Evolutionary conservation across 371 early-diverging fungal genomes (phyloP).

Genomic region (Dichotomocladium elegans): DNA sequence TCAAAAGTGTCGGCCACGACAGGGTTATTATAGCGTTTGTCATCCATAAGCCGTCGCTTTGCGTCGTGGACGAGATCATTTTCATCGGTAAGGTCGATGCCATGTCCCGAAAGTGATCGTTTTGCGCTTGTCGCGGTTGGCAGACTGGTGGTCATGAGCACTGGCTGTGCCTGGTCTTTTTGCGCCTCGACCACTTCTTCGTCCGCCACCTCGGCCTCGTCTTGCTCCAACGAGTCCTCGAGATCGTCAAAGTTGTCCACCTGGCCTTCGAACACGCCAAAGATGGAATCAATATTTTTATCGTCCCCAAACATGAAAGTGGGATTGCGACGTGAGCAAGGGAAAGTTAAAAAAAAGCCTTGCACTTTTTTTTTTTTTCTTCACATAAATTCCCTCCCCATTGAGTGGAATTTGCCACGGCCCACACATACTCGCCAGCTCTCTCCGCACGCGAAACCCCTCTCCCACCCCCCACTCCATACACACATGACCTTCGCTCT

Average conservation of each 20-base stretch:
- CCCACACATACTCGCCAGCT: no score
- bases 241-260: conserved; percentile 4
- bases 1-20: conserved; percentile 83
- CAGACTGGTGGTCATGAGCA: no score
- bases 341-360: no score
- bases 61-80: not conserved
- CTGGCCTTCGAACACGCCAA: conserved; percentile 14
- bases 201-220: not conserved
- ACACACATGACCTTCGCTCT: no score
- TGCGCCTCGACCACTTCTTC: conserved; percentile 10
- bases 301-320: conserved; percentile 21
- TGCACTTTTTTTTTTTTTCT: no score
- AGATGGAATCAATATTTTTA: conserved; percentile 12
- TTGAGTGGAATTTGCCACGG: no score
- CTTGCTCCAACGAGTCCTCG: conserved; percentile 6
- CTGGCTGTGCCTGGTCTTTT: conserved; percentile 6
- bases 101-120: not conserved
- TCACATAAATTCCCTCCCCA: no score
- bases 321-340: no score
- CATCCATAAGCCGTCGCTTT: no score
- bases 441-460: no score
- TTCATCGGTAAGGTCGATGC: not conserved
- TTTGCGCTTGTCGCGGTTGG: not conserved
- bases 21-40: no score
- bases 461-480: no score